Conservation (phyloP, 257 asterid species). For the Forsythia suspensa region DNA sequence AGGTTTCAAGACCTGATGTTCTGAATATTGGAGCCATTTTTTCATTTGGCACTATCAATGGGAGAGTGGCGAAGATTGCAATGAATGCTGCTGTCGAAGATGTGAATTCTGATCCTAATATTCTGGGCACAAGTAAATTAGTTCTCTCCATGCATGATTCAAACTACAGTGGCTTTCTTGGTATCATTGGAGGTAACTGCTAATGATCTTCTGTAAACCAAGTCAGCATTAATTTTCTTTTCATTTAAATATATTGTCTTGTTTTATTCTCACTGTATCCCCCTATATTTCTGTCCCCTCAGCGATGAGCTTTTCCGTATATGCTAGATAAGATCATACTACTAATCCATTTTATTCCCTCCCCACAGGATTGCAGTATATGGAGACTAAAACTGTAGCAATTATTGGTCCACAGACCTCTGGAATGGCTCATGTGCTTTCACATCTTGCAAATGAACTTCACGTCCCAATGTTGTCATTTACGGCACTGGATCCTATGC, state of each 20-base stretch:
- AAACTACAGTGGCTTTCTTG: slow-evolving; percentile 67
- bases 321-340: not conserved
- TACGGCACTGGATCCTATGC: slow-evolving; percentile 75
- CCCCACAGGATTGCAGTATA: slow-evolving; percentile 60
- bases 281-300: not conserved
- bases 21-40: slow-evolving; percentile 74
- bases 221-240: not conserved
- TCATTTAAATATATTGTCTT: not conserved
- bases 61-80: slow-evolving; percentile 69
- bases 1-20: slow-evolving; percentile 29
- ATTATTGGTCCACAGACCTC: slow-evolving; percentile 86
- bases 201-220: not conserved
- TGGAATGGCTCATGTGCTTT: slow-evolving; percentile 74
- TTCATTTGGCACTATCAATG: slow-evolving; percentile 53
- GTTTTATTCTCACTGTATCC: not conserved
- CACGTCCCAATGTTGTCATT: slow-evolving; percentile 84
- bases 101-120: slow-evolving; percentile 58
- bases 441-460: slow-evolving; percentile 82
- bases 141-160: slow-evolving; percentile 57
- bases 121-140: slow-evolving; percentile 59
- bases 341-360: not conserved
- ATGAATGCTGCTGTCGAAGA: slow-evolving; percentile 83
- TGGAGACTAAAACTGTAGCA: slow-evolving; percentile 75
- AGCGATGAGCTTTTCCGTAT: not conserved
- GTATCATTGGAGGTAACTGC: slow-evolving; percentile 70